Conservation (phyloP, 2,329 filamentous ascomycete species). For the Talaromyces sp. region DNA sequence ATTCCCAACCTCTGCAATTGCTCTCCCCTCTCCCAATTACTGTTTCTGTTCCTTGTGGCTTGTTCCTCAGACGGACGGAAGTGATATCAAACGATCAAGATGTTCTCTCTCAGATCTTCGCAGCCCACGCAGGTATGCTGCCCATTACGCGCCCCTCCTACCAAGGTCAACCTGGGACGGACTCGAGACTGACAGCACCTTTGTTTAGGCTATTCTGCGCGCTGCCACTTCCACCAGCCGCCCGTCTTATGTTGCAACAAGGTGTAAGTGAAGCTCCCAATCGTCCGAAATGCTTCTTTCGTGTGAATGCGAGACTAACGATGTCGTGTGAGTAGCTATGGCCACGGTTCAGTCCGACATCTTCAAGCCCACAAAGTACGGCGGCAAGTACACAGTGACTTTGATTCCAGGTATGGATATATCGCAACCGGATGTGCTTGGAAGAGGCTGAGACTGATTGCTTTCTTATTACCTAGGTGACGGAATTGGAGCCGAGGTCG, state of each 20-base stretch:
- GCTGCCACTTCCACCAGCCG: constrained; percentile 47
- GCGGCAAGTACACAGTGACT: constrained; percentile 98
- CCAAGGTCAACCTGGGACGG: constrained; percentile 32
- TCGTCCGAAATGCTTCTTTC: not conserved
- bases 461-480: constrained; percentile 57
- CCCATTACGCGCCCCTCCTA: constrained; percentile 43
- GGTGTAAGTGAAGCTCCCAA: constrained; percentile 49
- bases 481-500: constrained; percentile 96
- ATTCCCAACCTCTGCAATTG: constrained; percentile 23
- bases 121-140: constrained; percentile 41
- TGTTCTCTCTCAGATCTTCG: constrained; percentile 43
- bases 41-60: not conserved
- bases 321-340: constrained; percentile 50
- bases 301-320: constrained; percentile 17
- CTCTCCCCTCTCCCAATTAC: constrained; percentile 13
- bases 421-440: not conserved
- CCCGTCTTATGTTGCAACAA: constrained; percentile 53
- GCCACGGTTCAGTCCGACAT: constrained; percentile 90
- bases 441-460: not conserved
- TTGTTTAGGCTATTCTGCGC: constrained; percentile 56
- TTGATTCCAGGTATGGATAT: constrained; percentile 76
- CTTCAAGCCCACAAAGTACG: constrained; percentile 98
- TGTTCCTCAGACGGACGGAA: constrained; percentile 15
- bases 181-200: constrained; percentile 45
- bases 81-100: constrained; percentile 28